Base-by-base conservation (phyloP, 495 filamentous ascomycete genomes). In the Delitschia confertaspora region DNA sequence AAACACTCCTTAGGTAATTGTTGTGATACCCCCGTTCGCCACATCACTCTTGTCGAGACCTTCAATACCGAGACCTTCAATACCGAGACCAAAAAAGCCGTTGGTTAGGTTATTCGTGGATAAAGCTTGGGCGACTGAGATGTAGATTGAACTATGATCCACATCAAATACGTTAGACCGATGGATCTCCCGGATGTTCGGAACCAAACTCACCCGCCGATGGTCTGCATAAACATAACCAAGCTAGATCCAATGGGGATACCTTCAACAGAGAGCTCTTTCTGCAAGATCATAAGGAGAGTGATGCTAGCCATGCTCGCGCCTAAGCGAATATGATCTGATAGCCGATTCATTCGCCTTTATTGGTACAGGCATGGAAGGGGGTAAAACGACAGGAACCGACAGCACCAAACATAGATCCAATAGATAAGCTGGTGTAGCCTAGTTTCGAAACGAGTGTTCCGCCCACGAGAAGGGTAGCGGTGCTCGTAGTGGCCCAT, bases 311-410 rank as follows among this genome's bases (percentile, higher is more conserved):
- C 30, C 5, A 19, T 16, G 3, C 38, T 27, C 6, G 20, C 23
- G 6, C 38, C 38, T 11, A 42, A 31, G 25, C 38, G 8, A 42
- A 9, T 2, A 42, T 8, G 3, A 42, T 42, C 24, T 42, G 38
- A 13, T 42, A 42, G 8, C 38, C 38, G 14, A 42, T 31, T 27
- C 38, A 42, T 31, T 30, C 3, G n/a, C 26, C 14, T 4, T 5
- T 32, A 3, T 7, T 31, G 3, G 24, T 4, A 3, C 17, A 14
- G 2, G 4, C 3, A 19, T 30, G 13, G 3, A 42, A 19, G 10
- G 21, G 3, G 23, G 14, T 7, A 4, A 42, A 19, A 2, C 30
- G 16, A 6, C 38, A 24, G 38, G 25, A 24, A 16, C 24, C 38
- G 2, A 42, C 25, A 19, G 38, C 38, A 31, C 25, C 38, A 3